Evolutionary conservation across 768 basidiomycete species (phyloP).

Genomic region (Terana coerulea): DNA sequence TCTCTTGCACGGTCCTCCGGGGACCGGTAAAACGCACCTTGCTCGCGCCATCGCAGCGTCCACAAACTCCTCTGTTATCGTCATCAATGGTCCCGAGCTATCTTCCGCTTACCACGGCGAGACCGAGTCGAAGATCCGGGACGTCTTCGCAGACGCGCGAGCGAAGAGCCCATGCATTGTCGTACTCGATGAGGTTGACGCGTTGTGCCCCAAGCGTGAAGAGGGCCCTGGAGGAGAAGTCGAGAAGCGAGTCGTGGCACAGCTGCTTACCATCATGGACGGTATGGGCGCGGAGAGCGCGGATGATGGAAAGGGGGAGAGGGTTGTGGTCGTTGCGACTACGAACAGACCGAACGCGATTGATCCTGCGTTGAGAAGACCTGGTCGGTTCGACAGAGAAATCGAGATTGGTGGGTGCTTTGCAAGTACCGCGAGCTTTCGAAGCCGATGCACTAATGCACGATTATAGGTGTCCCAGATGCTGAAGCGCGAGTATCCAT

Average conservation of each 20-base stretch:
- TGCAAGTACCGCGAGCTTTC: neutral
- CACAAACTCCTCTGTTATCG: slow-evolving; percentile 81
- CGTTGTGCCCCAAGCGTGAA: slow-evolving; percentile 86
- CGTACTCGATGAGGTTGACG: slow-evolving; percentile 94
- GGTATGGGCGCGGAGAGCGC: slow-evolving; percentile 60
- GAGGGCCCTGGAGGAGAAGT: slow-evolving; percentile 92
- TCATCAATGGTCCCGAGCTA: slow-evolving; percentile 93
- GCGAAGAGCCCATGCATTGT: slow-evolving; percentile 86
- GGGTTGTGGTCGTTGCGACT: slow-evolving; percentile 93
- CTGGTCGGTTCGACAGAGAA: slow-evolving; percentile 91
- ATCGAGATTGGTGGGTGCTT: slow-evolving; percentile 78
- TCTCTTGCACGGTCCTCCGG: slow-evolving; percentile 91
- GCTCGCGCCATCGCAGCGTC: slow-evolving; percentile 92
- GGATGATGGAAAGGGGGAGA: slow-evolving; percentile 42
- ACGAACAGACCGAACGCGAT: slow-evolving; percentile 96
- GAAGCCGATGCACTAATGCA: neutral
- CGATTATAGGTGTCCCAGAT: slow-evolving; percentile 75
- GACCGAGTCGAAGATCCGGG: slow-evolving; percentile 86
- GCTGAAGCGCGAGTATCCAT: slow-evolving; percentile 81
- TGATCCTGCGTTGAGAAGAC: slow-evolving; percentile 86
- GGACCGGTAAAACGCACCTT: slow-evolving; percentile 96
- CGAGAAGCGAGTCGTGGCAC: slow-evolving; percentile 94
- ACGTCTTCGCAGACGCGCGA: slow-evolving; percentile 84
- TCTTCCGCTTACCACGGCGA: slow-evolving; percentile 97
- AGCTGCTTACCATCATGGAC: slow-evolving; percentile 90